Percentiles rank a stretch among this genome's conserved stretches.
These are phyloP conservation scores for Polyrhizophydium stewartii DNA, from an alignment of 371 early-diverging fungal species.

Conservation along the genomic window DNA sequence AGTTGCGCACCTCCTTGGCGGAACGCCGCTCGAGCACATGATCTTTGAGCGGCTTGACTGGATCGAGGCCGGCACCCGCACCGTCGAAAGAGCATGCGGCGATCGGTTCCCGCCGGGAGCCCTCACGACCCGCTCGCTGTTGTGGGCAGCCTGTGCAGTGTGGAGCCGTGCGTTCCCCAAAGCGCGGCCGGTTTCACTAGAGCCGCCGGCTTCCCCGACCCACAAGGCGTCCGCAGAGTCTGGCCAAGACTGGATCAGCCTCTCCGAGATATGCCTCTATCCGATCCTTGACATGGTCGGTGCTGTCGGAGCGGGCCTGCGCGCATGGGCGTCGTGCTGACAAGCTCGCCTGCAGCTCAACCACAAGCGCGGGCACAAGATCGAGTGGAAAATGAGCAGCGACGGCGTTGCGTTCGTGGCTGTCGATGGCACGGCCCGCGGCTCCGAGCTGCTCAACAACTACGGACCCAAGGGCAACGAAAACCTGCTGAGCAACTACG, in stretches of 20 bases:
- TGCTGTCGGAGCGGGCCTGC: not conserved
- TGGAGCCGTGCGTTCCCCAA: conserved; percentile 8
- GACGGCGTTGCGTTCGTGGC: conserved; percentile 29
- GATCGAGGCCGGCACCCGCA: conserved; percentile 1
- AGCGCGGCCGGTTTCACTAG: not conserved
- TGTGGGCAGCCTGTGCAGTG: not conserved
- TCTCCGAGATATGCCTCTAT: conserved; percentile 35
- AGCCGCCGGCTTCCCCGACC: not conserved
- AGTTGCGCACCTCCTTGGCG: conserved; percentile 4
- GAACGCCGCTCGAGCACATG: conserved; percentile 9
- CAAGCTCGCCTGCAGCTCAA: conserved; percentile 21
- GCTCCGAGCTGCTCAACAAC: conserved; percentile 36
- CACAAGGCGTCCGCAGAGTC: not conserved
- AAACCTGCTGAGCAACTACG: conserved; percentile 43
- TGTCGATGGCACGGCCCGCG: conserved; percentile 8
- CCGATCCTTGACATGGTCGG: conserved; percentile 43
- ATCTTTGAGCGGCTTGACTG: conserved; percentile 5
- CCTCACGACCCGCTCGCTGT: not conserved
- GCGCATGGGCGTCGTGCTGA: not conserved
- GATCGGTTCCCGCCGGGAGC: not conserved
- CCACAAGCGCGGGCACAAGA: conserved; percentile 29
- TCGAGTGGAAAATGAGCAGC: conserved; percentile 32
- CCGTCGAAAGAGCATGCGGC: not conserved
- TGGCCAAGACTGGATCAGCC: conserved; percentile 1
- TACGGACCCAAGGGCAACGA: conserved; percentile 47